Conservation (phyloP, 176 grass and related monocot species). For the Triticum turgidum region DNA sequence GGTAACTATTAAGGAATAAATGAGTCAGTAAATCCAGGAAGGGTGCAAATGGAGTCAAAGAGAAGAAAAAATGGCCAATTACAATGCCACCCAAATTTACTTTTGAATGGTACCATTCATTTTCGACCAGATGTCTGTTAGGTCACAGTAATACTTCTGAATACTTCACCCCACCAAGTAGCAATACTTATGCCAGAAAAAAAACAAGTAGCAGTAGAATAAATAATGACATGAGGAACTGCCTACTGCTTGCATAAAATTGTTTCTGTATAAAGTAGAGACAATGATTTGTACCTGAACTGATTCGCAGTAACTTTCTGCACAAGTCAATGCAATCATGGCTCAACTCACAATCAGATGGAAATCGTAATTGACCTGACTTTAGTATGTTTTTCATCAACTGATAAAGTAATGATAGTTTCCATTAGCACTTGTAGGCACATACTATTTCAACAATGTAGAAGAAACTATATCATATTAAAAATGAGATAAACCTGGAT, state of each 20-base stretch:
- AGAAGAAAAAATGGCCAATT: background rate
- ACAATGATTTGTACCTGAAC: slow-evolving; percentile 58
- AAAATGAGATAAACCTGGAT: slow-evolving; percentile 68
- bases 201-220: background rate
- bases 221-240: background rate
- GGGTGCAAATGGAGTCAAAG: background rate
- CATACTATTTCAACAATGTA: slow-evolving; percentile 4
- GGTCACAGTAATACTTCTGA: background rate
- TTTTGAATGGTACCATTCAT: background rate
- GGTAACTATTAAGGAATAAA: background rate
- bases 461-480: background rate
- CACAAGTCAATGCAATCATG: slow-evolving; percentile 83
- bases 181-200: background rate
- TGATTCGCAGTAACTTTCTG: slow-evolving; percentile 78
- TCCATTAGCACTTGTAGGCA: slow-evolving; percentile 24
- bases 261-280: background rate
- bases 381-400: slow-evolving; percentile 78
- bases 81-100: background rate
- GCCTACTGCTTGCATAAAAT: background rate
- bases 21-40: slow-evolving; percentile 7
- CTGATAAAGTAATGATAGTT: slow-evolving; percentile 38
- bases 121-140: background rate
- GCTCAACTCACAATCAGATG: slow-evolving; percentile 62
- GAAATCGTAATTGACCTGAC: slow-evolving; percentile 64
- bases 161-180: slow-evolving; percentile 7